Evolutionary conservation across 2,329 filamentous ascomycete species (phyloP), one percentile per base, ranked within the genome.

Genomic region (Mycosphaerella sp.): DNA sequence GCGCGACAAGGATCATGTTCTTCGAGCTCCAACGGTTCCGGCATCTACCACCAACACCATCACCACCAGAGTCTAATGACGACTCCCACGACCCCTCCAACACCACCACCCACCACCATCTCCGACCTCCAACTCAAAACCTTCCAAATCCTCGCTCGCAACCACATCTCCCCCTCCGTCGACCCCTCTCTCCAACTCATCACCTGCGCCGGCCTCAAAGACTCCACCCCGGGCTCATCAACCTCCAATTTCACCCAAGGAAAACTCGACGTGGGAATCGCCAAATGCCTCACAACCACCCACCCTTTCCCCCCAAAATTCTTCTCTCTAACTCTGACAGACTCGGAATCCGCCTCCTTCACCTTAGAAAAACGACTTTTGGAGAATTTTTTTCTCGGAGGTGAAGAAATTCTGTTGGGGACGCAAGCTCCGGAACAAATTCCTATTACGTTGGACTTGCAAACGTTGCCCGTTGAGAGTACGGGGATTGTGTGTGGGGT

Each of bases 401-500:
- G 65, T 11, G 69, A 70, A 17, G 85, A 87, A 63, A 81, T 89
- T 0, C 74, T 97, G 1, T 81, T 95, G 0, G 90, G 80, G 85
- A 57, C 87, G 81, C 45, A 83, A 83, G 50, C 84, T 84, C 60
- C 82, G 82, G 55, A 77, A 91, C 34, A 69, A 34, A 82, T 95
- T 1, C 90, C 93, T 1, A 93, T 98, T 62, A 92, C 90, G 55
- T 79, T 98, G 3, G 89, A 97, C 64, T 78, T 98, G 26, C 83
- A 82, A 17, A 83, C 82, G 41, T 75, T 97, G 40, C 88, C 92
- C 0, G 79, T 92, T 41, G 89, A 95, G 69, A 90, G 89, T 6
- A 95, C 91, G 0, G 92, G 92, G 21, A 96, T 98, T 54, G 89
- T 98, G 3, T 96, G 91, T 62, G 92, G 93, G 29, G 89, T 98